Percentiles rank a stretch among this genome's conserved stretches.
Evolutionary conservation across 352 stramenopile genomes (phyloP).

Genomic region (Phytopythium sindhum): DNA sequence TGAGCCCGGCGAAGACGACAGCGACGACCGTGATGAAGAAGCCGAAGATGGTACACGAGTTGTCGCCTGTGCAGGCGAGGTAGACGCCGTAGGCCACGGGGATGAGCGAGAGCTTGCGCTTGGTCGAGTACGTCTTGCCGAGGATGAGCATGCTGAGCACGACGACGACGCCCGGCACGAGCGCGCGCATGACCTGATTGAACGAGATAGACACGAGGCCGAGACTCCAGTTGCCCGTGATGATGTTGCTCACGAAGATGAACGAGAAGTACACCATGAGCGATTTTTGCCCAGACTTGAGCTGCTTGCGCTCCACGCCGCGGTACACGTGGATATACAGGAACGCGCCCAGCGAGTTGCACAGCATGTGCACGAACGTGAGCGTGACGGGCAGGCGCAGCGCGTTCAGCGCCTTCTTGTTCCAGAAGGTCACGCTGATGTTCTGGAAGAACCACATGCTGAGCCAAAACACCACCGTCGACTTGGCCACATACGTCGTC

Average conservation of each 20-base stretch:
- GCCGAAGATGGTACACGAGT: constrained; percentile 84
- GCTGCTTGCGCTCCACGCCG: constrained; percentile 60
- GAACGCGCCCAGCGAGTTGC: constrained; percentile 87
- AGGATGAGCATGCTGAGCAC: constrained; percentile 80
- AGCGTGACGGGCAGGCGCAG: constrained; percentile 75
- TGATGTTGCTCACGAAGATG: constrained; percentile 95
- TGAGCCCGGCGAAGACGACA: constrained; percentile 90
- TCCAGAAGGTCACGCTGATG: constrained; percentile 93
- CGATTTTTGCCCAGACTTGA: constrained; percentile 59
- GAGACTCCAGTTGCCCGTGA: constrained; percentile 92
- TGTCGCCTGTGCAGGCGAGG: constrained; percentile 84
- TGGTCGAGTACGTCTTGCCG: constrained; percentile 69
- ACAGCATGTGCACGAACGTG: constrained; percentile 93
- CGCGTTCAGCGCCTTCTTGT: constrained; percentile 89
- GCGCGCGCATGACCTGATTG: constrained; percentile 92
- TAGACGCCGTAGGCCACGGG: constrained; percentile 85
- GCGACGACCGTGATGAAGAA: constrained; percentile 88
- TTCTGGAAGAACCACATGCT: constrained; percentile 90
- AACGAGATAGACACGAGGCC: constrained; percentile 93
- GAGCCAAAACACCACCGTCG: constrained; percentile 77
- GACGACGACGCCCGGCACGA: constrained; percentile 80
- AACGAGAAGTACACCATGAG: constrained; percentile 89
- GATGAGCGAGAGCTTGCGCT: constrained; percentile 70
- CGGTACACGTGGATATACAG: constrained; percentile 74
- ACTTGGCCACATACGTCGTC: constrained; percentile 64